Evolutionary conservation across 2,329 filamentous ascomycete genomes (phyloP), one percentile per base, ranked within the genome.

Genomic region (Talaromyces rugulosus): DNA sequence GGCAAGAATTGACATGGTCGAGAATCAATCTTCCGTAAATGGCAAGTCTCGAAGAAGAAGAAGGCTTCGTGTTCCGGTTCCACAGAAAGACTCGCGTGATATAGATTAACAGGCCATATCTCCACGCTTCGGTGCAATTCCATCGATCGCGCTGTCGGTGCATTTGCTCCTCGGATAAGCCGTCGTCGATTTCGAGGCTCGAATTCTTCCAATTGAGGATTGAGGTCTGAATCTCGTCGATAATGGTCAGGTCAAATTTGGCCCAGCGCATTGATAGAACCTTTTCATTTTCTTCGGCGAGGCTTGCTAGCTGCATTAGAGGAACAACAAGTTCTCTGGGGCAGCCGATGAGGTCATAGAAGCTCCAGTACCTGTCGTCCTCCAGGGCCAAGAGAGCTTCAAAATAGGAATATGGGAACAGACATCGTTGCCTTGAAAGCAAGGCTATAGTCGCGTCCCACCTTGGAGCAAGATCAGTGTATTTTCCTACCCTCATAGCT

Each of bases 51-150:
- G 47, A 50, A 4, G 40, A 30, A 4, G 34, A 23, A 6, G 14
- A 6, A 6, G 52, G 44, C n/a, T 56, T 27, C 23, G 23, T 23
- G 23, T 23, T 23, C 6, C 52, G 58, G 36, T 50, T 50, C 58
- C 58, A 60, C 4, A 33, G 40, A 27, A 60, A 60, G 8, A 60
- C 52, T 51, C 52, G 27, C 14, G 52, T 36, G 11, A 60, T 60
- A 36, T 60, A 60, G 9, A 56, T 47, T 27, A 60, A 44, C 7
- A 60, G 40, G 3, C 52, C 59, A 33, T 60, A 56, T 56, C 59
- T 18, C 59, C 59, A 60, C 40, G 59, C 42, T 44, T 60, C 59
- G 5, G 59, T 54, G 52, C 59, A 60, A 34, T 60, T 30, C n/a
- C 40, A 60, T 16, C 53, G 53, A 33, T 60, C 59, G 4, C 52